Evolutionary conservation across 345 rosid genomes (phyloP), one percentile per base, ranked within the genome.

Genomic region (Euphorbia tirucalli): DNA sequence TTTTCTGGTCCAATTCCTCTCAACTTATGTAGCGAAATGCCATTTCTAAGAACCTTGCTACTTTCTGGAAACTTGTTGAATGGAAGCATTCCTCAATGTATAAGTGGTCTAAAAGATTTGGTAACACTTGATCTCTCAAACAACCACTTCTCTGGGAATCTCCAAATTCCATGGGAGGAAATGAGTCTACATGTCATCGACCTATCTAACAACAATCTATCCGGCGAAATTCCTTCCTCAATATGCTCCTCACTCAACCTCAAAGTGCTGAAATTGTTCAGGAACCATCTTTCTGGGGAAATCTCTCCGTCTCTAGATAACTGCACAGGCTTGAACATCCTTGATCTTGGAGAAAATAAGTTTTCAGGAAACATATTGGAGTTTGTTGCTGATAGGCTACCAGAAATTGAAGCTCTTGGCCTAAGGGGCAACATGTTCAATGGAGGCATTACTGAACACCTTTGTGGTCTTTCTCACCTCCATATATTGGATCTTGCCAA

Each of bases 331-430:
- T 68, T 88, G 65, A 76, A 79, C 11, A 83, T 77, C 68, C 74
- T 85, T 30, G 88, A 88, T 76, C 87, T 86, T 11, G 85, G 86
- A 65, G 81, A 77, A 61, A 86, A 88, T 71, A 73, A 60, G 71
- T 65, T 88, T 11, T 69, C 68, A 0, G 88, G 87, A 32, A 72
- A 30, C 39, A 44, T 84, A 31, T 87, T 90, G 10, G 27, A 65
- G 11, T 84, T 87, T 88, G 24, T 66, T 19, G 70, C 39, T 19
- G 41, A 66, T 1, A 25, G 11, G 41, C 16, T 18, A 4, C 39
- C 44, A 7, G 22, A 19, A 5, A 25, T 61, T n/a, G 25, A 32
- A 35, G 65, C 46, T 61, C 21, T 61, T 6, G 37, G 69, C 57
- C 55, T 66, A 66, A 25, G 77, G 22, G 39, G 67, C 6, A 74